Base-by-base conservation (phyloP, 2,329 filamentous ascomycete genomes). In the Ascosphaera apis region DNA sequence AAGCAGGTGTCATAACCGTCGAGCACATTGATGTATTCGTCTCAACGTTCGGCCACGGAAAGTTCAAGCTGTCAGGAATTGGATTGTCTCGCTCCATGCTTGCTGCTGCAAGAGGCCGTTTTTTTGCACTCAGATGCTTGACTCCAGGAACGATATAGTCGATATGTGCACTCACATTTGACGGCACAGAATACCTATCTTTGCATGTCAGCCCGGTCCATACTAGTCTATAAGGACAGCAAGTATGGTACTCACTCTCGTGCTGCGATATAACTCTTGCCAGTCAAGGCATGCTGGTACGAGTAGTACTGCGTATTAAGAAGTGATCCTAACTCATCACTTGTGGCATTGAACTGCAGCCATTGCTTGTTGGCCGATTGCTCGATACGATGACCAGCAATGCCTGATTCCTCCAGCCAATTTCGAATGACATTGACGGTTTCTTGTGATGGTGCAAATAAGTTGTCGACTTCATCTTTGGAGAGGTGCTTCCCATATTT, bases 341-440 rank as follows among this genome's bases (percentile, higher is more conserved):
- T 50, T 2, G 50, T 46, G 0, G 53, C 50, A 16, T 56, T 49
- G 37, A 62, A 59, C 9, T 53, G 50, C 3, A 61, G 45, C 56
- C 57, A 60, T 32, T 53, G 49, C 32, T 49, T 49, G 38, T 53
- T 53, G 17, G 39, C 37, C 1, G 50, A 51, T 13, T 48, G 48
- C 2, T 43, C 43, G 21, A 53, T 36, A 2, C 49, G 48, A n/a
- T 44, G 35, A 6, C 35, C 15, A 4, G 42, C 31, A 31, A 53
- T 45, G 1, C 50, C 48, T 9, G 47, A 40, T 2, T 37, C 42
- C 4, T 30, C 5, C 27, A 30, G 27, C 5, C 4, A 30, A 4
- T 12, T n/a, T 5, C 5, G 4, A 5, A 30, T 11, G 4, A 13
- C 27, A 6, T 30, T 12, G 5, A n/a, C 27, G n/a, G 9, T 6